These are phyloP conservation scores for Moricandia arvensis DNA, from an alignment of 345 rosid species.

Conservation along the genomic window DNA sequence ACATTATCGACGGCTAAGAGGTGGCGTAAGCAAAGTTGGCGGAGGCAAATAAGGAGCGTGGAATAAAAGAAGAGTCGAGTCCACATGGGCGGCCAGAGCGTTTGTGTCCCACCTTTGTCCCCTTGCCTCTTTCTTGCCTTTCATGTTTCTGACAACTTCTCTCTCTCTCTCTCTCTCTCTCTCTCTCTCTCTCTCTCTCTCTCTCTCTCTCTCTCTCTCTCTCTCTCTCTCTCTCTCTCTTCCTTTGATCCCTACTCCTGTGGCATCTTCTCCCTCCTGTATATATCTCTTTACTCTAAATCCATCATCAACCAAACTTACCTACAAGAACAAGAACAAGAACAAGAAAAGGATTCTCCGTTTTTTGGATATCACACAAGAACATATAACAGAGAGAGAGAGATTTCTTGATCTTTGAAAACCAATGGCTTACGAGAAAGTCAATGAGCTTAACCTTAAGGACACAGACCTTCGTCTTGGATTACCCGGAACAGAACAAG, in stretches of 20 bases:
- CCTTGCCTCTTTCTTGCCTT: slow-evolving; percentile 39
- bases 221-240: neutral
- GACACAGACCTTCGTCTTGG: slow-evolving; percentile 90
- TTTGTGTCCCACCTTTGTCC: slow-evolving; percentile 42
- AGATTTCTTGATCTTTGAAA: slow-evolving; percentile 1
- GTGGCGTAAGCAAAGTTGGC: slow-evolving; percentile 33
- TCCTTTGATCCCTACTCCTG: slow-evolving; percentile 25
- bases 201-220: no score
- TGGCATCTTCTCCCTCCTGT: slow-evolving; percentile 18
- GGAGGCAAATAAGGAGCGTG: slow-evolving; percentile 37
- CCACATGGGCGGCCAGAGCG: slow-evolving; percentile 39
- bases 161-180: neutral
- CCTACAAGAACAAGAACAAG: neutral
- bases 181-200: no score
- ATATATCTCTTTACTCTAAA: slow-evolving; percentile 13
- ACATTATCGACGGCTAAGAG: slow-evolving; percentile 16
- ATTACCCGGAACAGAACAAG: slow-evolving; percentile 64
- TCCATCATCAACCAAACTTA: slow-evolving; percentile 21
- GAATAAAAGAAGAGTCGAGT: slow-evolving; percentile 31
- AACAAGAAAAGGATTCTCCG: slow-evolving; percentile 4
- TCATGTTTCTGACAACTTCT: slow-evolving; percentile 33
- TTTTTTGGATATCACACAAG: neutral
- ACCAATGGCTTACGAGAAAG: slow-evolving; percentile 39
- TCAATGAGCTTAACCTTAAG: slow-evolving; percentile 63
- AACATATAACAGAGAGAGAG: neutral